Evolutionary conservation across 108 stramenopile species (phyloP).

Genomic region (Fistulifera solaris): DNA sequence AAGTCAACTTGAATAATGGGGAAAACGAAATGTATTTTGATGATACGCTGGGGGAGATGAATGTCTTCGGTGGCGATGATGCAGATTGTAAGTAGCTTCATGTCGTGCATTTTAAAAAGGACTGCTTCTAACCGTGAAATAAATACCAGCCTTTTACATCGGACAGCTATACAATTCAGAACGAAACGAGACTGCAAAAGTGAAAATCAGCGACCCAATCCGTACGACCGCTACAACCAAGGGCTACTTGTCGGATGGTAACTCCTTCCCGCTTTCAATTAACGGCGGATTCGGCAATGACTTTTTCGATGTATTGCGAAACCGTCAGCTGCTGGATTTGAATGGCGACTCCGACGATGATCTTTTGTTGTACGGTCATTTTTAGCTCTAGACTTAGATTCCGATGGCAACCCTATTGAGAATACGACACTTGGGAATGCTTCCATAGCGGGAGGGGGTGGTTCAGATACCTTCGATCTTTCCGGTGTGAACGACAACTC

Average conservation of each 20-base stretch:
- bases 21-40: conserved; percentile 29
- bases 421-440: conserved; percentile 6
- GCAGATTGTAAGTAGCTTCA: too few species aligned
- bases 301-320: conserved; percentile 24
- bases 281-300: conserved; percentile 27
- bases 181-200: conserved; percentile 7
- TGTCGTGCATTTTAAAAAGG: neutral
- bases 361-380: conserved; percentile 30
- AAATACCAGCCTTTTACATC: conserved; percentile 2
- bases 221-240: conserved; percentile 22
- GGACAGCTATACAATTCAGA: conserved; percentile 25
- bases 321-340: conserved; percentile 21
- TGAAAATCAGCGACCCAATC: conserved; percentile 18
- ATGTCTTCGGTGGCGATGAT: neutral
- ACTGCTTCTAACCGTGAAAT: conserved; percentile 1
- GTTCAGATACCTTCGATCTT: neutral
- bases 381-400: conserved; percentile 7
- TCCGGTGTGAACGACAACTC: too few species aligned
- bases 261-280: conserved; percentile 16
- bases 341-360: conserved; percentile 35
- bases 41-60: conserved; percentile 19
- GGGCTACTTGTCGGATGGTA: conserved; percentile 26
- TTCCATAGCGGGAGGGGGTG: neutral
- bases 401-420: conserved; percentile 3
- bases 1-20: conserved; percentile 19